Percentiles rank a stretch among this genome's conserved stretches.
Conservation (phyloP, 2,329 filamentous ascomycete species). For the Podosphaera xanthii region DNA sequence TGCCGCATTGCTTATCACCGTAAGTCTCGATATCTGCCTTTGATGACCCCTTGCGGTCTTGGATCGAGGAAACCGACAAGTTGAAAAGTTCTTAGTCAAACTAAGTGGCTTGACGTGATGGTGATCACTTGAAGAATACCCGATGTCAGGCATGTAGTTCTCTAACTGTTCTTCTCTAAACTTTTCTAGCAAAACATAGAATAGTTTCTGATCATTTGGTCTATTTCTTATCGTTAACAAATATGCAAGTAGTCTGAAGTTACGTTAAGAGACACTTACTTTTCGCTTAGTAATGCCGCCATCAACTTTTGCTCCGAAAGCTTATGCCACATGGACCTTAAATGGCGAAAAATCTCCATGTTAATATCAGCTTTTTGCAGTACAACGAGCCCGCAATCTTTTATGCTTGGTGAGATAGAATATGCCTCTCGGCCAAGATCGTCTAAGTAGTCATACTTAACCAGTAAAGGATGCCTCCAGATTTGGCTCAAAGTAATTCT, state of each 20-base stretch:
- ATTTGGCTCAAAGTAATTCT: slow-evolving; percentile 64
- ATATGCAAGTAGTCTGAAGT: not conserved
- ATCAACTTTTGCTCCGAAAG: slow-evolving; percentile 51
- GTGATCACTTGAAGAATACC: slow-evolving; percentile 78
- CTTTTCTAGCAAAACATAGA: slow-evolving; percentile 65
- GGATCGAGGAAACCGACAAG: slow-evolving; percentile 31
- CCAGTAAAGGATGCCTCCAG: slow-evolving; percentile 70
- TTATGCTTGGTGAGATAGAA: slow-evolving; percentile 29
- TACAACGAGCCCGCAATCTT: slow-evolving; percentile 38
- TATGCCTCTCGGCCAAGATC: slow-evolving; percentile 21
- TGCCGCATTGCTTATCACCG: slow-evolving; percentile 34
- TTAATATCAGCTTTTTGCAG: slow-evolving; percentile 48
- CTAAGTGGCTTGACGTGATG: slow-evolving; percentile 46
- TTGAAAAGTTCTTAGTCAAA: slow-evolving; percentile 37
- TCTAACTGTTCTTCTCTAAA: slow-evolving; percentile 72
- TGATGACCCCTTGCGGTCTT: slow-evolving; percentile 24
- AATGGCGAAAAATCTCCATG: slow-evolving; percentile 56
- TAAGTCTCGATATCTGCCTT: slow-evolving; percentile 36
- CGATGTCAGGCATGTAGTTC: slow-evolving; percentile 59
- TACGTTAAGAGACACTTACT: slow-evolving; percentile 23
- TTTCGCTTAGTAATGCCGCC: slow-evolving; percentile 38
- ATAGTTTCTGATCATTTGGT: slow-evolving; percentile 75
- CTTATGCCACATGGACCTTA: slow-evolving; percentile 81
- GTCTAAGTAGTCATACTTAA: slow-evolving; percentile 59
- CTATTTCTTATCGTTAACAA: slow-evolving; percentile 20